These are phyloP conservation scores for Vanrija sp. DNA, from an alignment of 1,284 basidiomycete species.

Conservation along the genomic window DNA sequence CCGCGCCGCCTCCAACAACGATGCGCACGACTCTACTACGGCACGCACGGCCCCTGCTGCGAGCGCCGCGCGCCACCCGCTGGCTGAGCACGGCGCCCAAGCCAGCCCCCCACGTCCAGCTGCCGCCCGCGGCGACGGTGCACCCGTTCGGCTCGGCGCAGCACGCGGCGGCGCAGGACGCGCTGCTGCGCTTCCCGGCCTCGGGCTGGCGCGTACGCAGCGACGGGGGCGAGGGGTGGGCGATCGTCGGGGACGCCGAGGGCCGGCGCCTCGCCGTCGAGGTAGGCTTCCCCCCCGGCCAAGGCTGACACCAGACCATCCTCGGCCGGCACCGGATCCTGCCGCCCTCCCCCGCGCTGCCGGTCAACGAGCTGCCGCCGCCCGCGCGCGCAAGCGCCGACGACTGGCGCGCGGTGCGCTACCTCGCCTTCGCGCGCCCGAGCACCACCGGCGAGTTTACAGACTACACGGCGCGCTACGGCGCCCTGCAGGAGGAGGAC, in stretches of 20 bases:
- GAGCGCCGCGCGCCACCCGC: too few relatives aligned
- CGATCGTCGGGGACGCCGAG: slow-evolving; percentile 57
- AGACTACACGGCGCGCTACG: slow-evolving; percentile 86
- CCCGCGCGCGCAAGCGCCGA: slow-evolving; percentile 1
- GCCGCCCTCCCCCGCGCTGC: slow-evolving; percentile 62
- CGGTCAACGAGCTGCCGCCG: slow-evolving; percentile 51
- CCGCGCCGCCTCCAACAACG: too few relatives aligned
- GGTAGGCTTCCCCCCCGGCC: slow-evolving; percentile 47
- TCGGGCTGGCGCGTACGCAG: slow-evolving; percentile 58
- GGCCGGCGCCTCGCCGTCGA: slow-evolving; percentile 59
- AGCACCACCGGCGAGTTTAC: slow-evolving; percentile 70
- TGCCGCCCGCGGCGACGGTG: slow-evolving; percentile 32
- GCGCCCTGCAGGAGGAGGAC: slow-evolving; percentile 77
- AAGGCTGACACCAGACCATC: slow-evolving; percentile 55
- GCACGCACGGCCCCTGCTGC: too few relatives aligned
- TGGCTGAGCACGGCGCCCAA: too few relatives aligned
- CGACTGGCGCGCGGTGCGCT: slow-evolving; percentile 51
- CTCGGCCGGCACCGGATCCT: slow-evolving; percentile 64
- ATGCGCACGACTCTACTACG: too few relatives aligned
- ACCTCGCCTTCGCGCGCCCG: slow-evolving; percentile 71
- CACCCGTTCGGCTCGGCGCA: slow-evolving; percentile 33
- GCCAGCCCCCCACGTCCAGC: slow-evolving; percentile 29
- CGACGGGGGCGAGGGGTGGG: slow-evolving; percentile 61
- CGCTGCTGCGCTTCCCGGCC: slow-evolving; percentile 51
- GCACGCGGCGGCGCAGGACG: slow-evolving; percentile 14